These are phyloP conservation scores for Zygoascus ofunaensis DNA, from an alignment of 805 yeast genomes.

Conservation along the genomic window DNA sequence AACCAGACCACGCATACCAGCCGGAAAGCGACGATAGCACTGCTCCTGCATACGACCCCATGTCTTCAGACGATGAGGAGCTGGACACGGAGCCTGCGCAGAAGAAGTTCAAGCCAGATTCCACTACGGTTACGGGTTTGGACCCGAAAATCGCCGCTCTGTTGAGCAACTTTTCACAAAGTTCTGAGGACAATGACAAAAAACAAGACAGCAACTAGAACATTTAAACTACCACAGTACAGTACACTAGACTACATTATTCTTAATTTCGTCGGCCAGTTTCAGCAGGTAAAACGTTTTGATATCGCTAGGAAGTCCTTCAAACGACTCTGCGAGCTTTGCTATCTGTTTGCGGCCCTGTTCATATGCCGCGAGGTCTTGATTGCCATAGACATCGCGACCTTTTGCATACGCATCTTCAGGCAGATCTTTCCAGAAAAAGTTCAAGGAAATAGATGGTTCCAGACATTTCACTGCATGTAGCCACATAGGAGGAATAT, in stretches of 20 bases:
- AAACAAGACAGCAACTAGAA: neutral
- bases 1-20: slow-evolving; percentile 1
- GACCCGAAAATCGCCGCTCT: slow-evolving; percentile 42
- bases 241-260: no score
- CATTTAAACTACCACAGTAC: neutral
- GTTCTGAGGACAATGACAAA: slow-evolving; percentile 4
- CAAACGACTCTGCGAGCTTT: slow-evolving; percentile 20
- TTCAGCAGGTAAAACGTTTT: slow-evolving; percentile 25
- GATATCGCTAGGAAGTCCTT: slow-evolving; percentile 23
- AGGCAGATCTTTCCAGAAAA: slow-evolving; percentile 30
- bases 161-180: slow-evolving; percentile 39
- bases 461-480: slow-evolving; percentile 29
- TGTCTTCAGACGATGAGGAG: slow-evolving; percentile 36
- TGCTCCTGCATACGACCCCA: slow-evolving; percentile 19
- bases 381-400: slow-evolving; percentile 31
- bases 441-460: slow-evolving; percentile 29
- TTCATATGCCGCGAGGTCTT: slow-evolving; percentile 29
- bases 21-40: slow-evolving; percentile 12
- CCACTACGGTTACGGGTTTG: slow-evolving; percentile 33
- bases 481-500: slow-evolving; percentile 33
- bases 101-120: slow-evolving; percentile 24
- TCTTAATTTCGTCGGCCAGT: slow-evolving; percentile 23
- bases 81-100: slow-evolving; percentile 22
- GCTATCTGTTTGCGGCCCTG: slow-evolving; percentile 23
- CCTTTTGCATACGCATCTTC: slow-evolving; percentile 24